Conservation (phyloP, 1,139 yeast species). For the Ogataea hybrid region DNA sequence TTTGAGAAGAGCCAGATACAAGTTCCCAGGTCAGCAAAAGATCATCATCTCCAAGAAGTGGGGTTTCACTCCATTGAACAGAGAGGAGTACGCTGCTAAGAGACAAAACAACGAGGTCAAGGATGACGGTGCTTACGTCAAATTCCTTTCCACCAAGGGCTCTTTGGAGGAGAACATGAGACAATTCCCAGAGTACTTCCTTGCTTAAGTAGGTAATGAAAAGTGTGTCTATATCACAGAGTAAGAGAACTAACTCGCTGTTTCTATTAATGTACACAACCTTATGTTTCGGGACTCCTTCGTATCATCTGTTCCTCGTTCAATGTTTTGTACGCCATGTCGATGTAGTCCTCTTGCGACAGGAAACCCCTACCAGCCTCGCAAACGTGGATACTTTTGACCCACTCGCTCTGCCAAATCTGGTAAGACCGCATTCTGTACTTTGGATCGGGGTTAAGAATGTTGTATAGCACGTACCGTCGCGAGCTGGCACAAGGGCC, state of each 20-base stretch:
- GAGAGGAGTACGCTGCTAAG: constrained; percentile 93
- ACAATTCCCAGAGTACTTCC: constrained; percentile 92
- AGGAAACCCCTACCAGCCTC: constrained; percentile 35
- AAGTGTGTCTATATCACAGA: constrained; percentile 4
- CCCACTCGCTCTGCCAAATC: constrained; percentile 37
- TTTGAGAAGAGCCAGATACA: constrained; percentile 99
- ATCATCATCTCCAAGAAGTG: constrained; percentile 99
- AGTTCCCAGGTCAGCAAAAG: constrained; percentile 99
- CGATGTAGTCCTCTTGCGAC: constrained; percentile 30
- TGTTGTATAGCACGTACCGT: constrained; percentile 51
- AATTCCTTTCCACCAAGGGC: constrained; percentile 98
- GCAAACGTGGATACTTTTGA: constrained; percentile 32
- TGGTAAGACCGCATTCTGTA: constrained; percentile 40
- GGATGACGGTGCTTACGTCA: constrained; percentile 99
- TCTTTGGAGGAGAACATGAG: constrained; percentile 86
- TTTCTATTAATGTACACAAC: neutral
- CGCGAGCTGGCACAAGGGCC: constrained; percentile 41
- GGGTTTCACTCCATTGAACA: constrained; percentile 99
- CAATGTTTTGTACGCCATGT: constrained; percentile 30
- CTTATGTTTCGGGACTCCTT: constrained; percentile 5
- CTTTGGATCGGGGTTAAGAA: constrained; percentile 54
- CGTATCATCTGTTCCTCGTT: constrained; percentile 25
- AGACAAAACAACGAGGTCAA: constrained; percentile 97
- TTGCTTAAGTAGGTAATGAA: constrained; percentile 33
- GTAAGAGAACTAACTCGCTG: neutral